Conservation (phyloP, 148 eudicot species). For the Rheum nobile region DNA sequence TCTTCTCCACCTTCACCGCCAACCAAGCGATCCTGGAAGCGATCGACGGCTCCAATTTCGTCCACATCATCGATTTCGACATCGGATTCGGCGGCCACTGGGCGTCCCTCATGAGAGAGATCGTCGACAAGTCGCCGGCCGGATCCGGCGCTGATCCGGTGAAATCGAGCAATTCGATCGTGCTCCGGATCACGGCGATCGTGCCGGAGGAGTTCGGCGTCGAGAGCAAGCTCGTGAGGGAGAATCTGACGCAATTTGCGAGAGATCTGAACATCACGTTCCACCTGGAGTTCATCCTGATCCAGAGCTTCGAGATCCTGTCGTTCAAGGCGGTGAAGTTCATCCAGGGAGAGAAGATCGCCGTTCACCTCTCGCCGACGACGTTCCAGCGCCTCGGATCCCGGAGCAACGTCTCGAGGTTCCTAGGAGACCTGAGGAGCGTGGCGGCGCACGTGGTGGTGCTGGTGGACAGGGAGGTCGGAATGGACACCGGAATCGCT, state of each 20-base stretch:
- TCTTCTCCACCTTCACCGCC: constrained; percentile 82
- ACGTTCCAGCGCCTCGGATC: constrained; percentile 41
- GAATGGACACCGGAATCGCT: constrained; percentile 39
- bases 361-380: constrained; percentile 42
- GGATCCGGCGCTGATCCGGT: constrained; percentile 10
- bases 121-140: constrained; percentile 33
- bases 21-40: constrained; percentile 85
- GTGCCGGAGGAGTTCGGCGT: constrained; percentile 55
- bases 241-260: constrained; percentile 64
- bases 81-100: constrained; percentile 88
- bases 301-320: constrained; percentile 45
- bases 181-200: constrained; percentile 59
- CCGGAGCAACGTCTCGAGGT: constrained; percentile 26
- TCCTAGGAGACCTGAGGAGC: constrained; percentile 48
- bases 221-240: constrained; percentile 56
- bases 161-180: constrained; percentile 25
- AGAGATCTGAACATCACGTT: constrained; percentile 56
- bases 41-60: constrained; percentile 43
- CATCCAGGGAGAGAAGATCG: constrained; percentile 54
- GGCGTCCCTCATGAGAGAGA: constrained; percentile 82
- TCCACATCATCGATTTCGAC: constrained; percentile 82
- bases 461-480: constrained; percentile 54
- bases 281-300: constrained; percentile 47
- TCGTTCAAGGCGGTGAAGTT: constrained; percentile 57
- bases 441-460: constrained; percentile 55